phyloP scores from a whole-genome alignment of 2,329 filamentous ascomycete species.

The Arthroderma uncinatum region DNA sequence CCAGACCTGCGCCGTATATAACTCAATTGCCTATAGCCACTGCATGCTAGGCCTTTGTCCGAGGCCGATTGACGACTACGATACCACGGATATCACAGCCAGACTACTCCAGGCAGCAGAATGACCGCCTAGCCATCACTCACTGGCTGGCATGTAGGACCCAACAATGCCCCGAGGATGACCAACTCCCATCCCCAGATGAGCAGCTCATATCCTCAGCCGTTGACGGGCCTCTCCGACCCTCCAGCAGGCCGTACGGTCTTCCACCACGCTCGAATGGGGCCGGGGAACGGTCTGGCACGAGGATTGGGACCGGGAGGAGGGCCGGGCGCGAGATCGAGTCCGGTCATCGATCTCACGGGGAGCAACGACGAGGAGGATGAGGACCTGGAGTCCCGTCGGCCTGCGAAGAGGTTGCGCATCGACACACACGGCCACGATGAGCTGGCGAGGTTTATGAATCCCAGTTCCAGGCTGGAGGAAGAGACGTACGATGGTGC shows the following conservation, averaged over 20 bases:
- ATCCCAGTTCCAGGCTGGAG: neutral
- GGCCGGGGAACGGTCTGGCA: neutral
- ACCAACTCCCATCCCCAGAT: conserved; percentile 24
- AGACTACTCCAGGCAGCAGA: neutral
- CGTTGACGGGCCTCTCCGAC: neutral
- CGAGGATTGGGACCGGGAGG: neutral
- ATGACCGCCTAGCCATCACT: conserved; percentile 16
- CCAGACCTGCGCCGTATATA: neutral
- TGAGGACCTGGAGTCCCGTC: conserved; percentile 27
- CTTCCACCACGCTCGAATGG: neutral
- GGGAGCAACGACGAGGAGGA: conserved; percentile 22
- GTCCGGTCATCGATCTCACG: conserved; percentile 30
- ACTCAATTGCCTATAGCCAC: conserved; percentile 4
- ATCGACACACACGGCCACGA: conserved; percentile 21
- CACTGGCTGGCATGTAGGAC: conserved; percentile 27
- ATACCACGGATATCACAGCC: neutral
- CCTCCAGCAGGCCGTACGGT: neutral
- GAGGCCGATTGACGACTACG: neutral
- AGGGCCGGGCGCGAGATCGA: conserved; percentile 15
- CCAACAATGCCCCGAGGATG: conserved; percentile 30
- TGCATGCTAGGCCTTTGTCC: neutral
- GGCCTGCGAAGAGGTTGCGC: conserved; percentile 27
- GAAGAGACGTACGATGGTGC: too few relatives aligned
- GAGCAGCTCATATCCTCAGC: conserved; percentile 16
- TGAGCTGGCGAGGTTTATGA: neutral